These are phyloP conservation scores for Hypoxylon sp. DNA, from an alignment of 2,329 filamentous ascomycete genomes.

Conservation along the genomic window DNA sequence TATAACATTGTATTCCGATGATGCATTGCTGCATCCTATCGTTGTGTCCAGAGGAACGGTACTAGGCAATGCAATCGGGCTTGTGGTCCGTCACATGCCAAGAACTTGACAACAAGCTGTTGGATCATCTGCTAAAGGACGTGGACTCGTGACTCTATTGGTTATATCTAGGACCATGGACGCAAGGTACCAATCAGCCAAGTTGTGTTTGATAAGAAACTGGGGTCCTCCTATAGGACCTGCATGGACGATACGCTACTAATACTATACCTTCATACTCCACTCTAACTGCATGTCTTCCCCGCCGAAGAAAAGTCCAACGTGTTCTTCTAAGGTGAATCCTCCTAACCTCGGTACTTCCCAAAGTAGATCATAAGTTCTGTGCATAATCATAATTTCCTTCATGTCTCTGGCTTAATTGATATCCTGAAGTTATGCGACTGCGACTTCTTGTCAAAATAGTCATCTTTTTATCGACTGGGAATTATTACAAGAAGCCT, in stretches of 20 bases:
- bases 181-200: not conserved
- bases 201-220: not conserved
- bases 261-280: not conserved
- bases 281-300: not conserved
- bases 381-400: not conserved
- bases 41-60: not conserved
- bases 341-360: not conserved
- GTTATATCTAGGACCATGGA: not conserved
- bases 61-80: not conserved
- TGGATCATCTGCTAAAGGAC: not conserved
- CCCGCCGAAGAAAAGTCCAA: not conserved
- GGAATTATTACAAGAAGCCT: conserved; percentile 38
- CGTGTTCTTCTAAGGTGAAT: not conserved
- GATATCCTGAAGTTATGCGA: too few species aligned
- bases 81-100: not conserved
- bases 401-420: too few species aligned
- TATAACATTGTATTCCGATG: not conserved
- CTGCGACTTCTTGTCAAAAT: too few species aligned
- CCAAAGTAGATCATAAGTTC: not conserved
- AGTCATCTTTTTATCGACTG: too few species aligned
- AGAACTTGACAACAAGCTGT: not conserved
- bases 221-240: not conserved
- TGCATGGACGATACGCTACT: not conserved
- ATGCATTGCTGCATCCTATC: not conserved
- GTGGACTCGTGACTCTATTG: not conserved